These are phyloP conservation scores for Pseudogymnoascus sp. DNA, from an alignment of 2,329 filamentous ascomycete genomes.

Conservation along the genomic window DNA sequence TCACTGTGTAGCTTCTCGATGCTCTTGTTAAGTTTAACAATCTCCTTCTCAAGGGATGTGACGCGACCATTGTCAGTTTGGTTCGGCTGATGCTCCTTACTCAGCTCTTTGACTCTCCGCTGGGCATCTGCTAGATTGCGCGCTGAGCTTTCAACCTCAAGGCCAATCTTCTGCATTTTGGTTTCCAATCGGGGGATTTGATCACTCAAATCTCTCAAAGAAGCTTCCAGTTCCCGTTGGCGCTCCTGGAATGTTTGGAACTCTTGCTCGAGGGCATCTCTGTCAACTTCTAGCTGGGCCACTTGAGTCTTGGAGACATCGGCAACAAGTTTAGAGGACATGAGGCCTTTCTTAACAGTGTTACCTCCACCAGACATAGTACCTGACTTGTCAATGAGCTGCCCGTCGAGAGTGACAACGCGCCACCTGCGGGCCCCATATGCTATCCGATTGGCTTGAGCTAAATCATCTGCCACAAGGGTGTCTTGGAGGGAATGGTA, in stretches of 20 bases:
- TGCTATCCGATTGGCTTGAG: slow-evolving; percentile 94
- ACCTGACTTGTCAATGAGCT: slow-evolving; percentile 95
- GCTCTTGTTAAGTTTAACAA: slow-evolving; percentile 67
- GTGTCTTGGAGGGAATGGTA: slow-evolving; percentile 95
- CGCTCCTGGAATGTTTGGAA: slow-evolving; percentile 81
- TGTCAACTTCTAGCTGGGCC: slow-evolving; percentile 74
- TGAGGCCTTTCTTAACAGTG: slow-evolving; percentile 81
- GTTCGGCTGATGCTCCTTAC: slow-evolving; percentile 71
- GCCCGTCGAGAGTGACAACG: slow-evolving; percentile 89
- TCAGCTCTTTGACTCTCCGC: slow-evolving; percentile 77
- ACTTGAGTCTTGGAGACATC: slow-evolving; percentile 87
- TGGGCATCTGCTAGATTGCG: slow-evolving; percentile 78
- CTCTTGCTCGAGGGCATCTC: slow-evolving; percentile 74
- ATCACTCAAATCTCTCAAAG: slow-evolving; percentile 63
- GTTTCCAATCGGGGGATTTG: slow-evolving; percentile 81
- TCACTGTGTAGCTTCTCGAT: slow-evolving; percentile 73
- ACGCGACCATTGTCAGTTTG: slow-evolving; percentile 72
- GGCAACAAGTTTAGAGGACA: slow-evolving; percentile 92
- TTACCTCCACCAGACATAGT: slow-evolving; percentile 97
- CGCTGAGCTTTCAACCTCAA: slow-evolving; percentile 82
- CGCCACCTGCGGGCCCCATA: slow-evolving; percentile 92
- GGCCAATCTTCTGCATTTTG: slow-evolving; percentile 78
- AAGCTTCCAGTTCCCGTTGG: slow-evolving; percentile 69
- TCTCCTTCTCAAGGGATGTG: slow-evolving; percentile 66
- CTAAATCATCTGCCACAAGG: slow-evolving; percentile 81